Evolutionary conservation across 2,329 filamentous ascomycete species (phyloP), one percentile per base, ranked within the genome.

Genomic region (Venturiaceae sp.): DNA sequence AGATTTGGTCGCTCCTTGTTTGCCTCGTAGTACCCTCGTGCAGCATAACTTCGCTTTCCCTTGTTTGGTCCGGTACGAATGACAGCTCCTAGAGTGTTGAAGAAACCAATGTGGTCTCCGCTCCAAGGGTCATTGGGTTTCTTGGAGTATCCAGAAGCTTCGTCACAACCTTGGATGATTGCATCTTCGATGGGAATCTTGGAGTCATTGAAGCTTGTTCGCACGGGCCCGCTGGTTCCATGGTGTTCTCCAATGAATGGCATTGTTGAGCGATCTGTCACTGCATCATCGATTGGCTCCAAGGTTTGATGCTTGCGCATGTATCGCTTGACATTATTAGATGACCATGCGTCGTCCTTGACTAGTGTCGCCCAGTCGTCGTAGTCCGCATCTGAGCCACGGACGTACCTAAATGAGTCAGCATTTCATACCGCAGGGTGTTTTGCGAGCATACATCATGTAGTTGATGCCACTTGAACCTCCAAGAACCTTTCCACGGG

Each of bases 251-350:
- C 67, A 13, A 68, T 64, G 46, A 68, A 68, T 13, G 68, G 66
- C 57, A 69, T 65, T 4, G 65, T 65, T 4, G 63, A 63, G 8
- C 62, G 61, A 50, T 70, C 63, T 0, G 63, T 63, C 16, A 69
- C 64, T 37, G 58, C 54, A 9, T 66, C 64, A 8, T 65, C 63
- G 46, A 69, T 67, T 1, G 65, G 66, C 56, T 72, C 69, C 9
- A 72, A 64, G 1, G 66, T 72, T 56, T 72, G 69, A 57, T 72
- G 71, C 63, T 71, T 72, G 46, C 67, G 64, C 64, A 71, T 68
- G 65, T 76, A 82, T 1, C 75, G 75, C 16, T 76, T 67, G 32
- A 80, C 70, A 9, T 71, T 71, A 3, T 76, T 66, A 58, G 76
- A 78, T 60, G 71, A 72, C 71, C 79, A 83, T 36, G 37, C 34